Base-by-base conservation (phyloP, 2,329 filamentous ascomycete species). In the Xylaria sp. region DNA sequence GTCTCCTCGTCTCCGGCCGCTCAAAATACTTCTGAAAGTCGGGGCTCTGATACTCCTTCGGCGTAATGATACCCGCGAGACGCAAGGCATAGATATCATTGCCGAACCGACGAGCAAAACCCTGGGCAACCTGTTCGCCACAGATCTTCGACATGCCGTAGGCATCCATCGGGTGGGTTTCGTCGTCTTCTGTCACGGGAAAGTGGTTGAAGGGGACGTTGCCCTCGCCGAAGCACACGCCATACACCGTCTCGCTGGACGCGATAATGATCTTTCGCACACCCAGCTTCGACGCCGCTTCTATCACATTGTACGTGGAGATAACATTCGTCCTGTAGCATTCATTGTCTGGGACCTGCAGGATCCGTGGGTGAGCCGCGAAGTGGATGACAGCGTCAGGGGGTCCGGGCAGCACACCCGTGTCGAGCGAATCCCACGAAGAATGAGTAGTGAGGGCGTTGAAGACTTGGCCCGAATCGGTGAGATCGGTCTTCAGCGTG, bases 321-420 rank as follows among this genome's bases (percentile, higher is more conserved):
- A 76, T 73, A 0, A 81, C 77, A 66, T 87, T 88, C 30, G 74
- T 78, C 16, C 75, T 75, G 71, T 84, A 87, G 55, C 77, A 80
- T 67, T 85, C 81, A 55, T 80, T 83, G 67, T 87, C 84, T 0
- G 83, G 83, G 0, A 84, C 83, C 1, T 86, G 75, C 78, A 86
- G 79, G 65, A 84, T 83, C 30, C 83, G 76, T 0, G 84, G 79
- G 63, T 81, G 83, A 0, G 82, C 83, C 11, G 79, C 82, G 55
- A 86, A 82, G 69, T 88, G 84, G 54, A 87, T 83, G 55, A 88
- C 80, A 0, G 80, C 84, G 66, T 86, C 83, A 0, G 84, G 83
- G 0, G 76, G 74, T 0, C 71, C 68, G 16, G 76, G 78, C 70
- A 69, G 44, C 53, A 54, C 51, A 49, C 57, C 52, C 13, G 47